Conservation (phyloP, 805 yeast species). For the Candida nemodendra region DNA sequence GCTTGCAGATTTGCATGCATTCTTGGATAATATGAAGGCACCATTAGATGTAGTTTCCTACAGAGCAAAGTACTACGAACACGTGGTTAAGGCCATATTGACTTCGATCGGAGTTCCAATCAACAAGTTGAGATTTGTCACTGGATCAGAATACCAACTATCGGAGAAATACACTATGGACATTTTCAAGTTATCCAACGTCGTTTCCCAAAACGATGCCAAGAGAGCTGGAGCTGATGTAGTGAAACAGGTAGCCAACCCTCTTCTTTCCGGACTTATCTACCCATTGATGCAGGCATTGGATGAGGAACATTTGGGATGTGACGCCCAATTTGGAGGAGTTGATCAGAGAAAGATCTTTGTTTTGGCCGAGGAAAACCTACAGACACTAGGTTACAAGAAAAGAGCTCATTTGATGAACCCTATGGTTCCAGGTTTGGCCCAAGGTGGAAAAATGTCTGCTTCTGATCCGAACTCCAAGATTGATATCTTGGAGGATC, state of each 20-base stretch:
- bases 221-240: conserved; percentile 99
- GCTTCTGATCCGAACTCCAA: conserved; percentile 98
- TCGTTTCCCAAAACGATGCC: conserved; percentile 91
- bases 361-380: conserved; percentile 93
- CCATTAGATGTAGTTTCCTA: conserved; percentile 85
- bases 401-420: conserved; percentile 99
- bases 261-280: conserved; percentile 87
- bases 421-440: conserved; percentile 97
- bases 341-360: conserved; percentile 98
- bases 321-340: conserved; percentile 97
- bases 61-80: conserved; percentile 90
- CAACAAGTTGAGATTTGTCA: conserved; percentile 77
- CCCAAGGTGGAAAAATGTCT: conserved; percentile 98
- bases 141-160: conserved; percentile 89
- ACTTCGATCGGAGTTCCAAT: conserved; percentile 87
- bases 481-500: conserved; percentile 88
- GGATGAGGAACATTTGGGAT: conserved; percentile 86
- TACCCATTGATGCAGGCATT: conserved; percentile 99
- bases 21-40: conserved; percentile 97
- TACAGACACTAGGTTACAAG: conserved; percentile 84
- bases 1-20: conserved; percentile 95
- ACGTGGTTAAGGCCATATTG: conserved; percentile 79
- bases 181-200: conserved; percentile 78
- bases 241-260: conserved; percentile 95
- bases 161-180: conserved; percentile 81